Conservation (phyloP, 2,329 filamentous ascomycete species). For the Paraconiothyrium sp. region DNA sequence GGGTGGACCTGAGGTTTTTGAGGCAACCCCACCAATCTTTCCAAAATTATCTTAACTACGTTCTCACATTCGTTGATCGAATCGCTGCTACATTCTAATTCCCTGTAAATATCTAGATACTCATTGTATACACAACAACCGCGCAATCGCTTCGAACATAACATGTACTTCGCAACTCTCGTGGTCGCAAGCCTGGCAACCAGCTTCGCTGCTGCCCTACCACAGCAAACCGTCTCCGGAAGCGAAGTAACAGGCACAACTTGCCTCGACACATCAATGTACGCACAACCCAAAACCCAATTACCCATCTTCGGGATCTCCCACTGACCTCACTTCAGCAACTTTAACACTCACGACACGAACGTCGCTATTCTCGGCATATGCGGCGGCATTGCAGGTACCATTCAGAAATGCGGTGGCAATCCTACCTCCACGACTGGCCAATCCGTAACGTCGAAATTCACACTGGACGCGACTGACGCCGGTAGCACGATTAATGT, state of each 20-base stretch:
- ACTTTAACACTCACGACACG: constrained; percentile 31
- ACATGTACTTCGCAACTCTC: constrained; percentile 21
- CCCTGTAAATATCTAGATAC: constrained; percentile 7
- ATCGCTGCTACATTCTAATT: constrained; percentile 6
- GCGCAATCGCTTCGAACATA: constrained; percentile 4
- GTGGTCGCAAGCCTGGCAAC: constrained; percentile 14
- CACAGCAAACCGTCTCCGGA: constrained; percentile 31
- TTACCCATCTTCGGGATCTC: not conserved
- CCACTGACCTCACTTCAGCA: constrained; percentile 14
- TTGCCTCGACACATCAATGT: constrained; percentile 44
- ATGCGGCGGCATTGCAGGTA: constrained; percentile 61
- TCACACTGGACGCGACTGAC: constrained; percentile 56
- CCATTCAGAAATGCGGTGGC: constrained; percentile 58
- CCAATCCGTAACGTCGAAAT: constrained; percentile 59
- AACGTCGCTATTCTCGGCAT: constrained; percentile 59
- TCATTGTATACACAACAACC: not conserved
- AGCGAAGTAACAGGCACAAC: constrained; percentile 44
- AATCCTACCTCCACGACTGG: constrained; percentile 57
- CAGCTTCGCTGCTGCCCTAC: constrained; percentile 13
- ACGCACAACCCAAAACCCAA: constrained; percentile 6
- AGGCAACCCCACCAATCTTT: not conserved
- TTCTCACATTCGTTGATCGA: constrained; percentile 26
- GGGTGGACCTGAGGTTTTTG: not conserved
- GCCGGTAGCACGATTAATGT: constrained; percentile 62
- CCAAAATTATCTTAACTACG: not conserved